Conservation (phyloP, 441 rosid species). For the Populus hybrid region DNA sequence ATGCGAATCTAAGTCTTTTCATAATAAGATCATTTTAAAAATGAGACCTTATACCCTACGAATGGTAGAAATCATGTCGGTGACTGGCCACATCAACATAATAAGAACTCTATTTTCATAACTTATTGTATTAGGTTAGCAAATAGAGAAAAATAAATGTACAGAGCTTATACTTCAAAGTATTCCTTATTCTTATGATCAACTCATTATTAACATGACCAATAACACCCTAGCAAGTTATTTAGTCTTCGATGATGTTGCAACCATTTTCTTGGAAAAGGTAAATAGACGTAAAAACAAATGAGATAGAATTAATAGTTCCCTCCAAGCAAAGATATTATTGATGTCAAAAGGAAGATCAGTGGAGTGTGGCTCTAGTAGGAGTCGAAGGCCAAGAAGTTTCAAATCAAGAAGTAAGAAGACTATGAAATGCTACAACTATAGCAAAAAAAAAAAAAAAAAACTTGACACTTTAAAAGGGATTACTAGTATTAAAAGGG, state of each 20-base stretch:
- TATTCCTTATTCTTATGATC: too few species aligned
- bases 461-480: neutral
- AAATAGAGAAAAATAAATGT: neutral
- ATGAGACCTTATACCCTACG: neutral
- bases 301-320: too few species aligned
- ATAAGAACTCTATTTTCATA: constrained; percentile 6
- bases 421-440: too few species aligned
- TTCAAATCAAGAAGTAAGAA: neutral
- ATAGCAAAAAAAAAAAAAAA: neutral
- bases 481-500: neutral
- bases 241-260: too few species aligned
- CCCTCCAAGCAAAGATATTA: too few species aligned
- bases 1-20: neutral
- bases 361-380: neutral
- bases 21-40: constrained; percentile 5
- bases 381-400: neutral
- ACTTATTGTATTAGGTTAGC: neutral
- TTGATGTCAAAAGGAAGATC: too few species aligned
- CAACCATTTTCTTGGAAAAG: too few species aligned
- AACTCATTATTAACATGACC: too few species aligned
- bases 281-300: too few species aligned
- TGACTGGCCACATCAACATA: neutral
- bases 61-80: neutral
- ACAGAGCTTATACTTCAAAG: too few species aligned
- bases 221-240: too few species aligned